Conservation (phyloP, 305 asterid species). For the Fraxinus ornus region DNA sequence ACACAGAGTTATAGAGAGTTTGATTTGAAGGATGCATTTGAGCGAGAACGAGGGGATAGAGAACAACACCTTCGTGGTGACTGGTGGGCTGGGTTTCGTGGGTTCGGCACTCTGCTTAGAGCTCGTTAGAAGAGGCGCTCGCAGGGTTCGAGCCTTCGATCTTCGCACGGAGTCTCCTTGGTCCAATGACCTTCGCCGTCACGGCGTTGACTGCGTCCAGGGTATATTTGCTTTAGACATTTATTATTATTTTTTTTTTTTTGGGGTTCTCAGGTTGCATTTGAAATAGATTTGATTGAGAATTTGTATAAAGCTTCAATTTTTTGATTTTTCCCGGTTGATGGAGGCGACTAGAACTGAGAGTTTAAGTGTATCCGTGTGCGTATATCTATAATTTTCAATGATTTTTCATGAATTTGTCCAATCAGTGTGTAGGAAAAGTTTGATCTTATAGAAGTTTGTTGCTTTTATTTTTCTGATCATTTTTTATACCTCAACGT, state of each 20-base stretch:
- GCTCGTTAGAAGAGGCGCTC: conserved; percentile 79
- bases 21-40: conserved; percentile 59
- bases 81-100: conserved; percentile 86
- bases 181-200: conserved; percentile 56
- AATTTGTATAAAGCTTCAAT: neutral
- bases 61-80: conserved; percentile 65
- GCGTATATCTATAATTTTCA: neutral
- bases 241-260: no score
- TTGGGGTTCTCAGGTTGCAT: neutral
- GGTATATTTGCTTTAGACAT: conserved; percentile 33
- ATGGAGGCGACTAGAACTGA: neutral
- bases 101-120: conserved; percentile 92
- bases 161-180: conserved; percentile 70
- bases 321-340: neutral
- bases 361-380: neutral
- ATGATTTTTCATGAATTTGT: neutral
- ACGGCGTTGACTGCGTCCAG: conserved; percentile 57
- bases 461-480: neutral
- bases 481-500: neutral
- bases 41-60: conserved; percentile 97
- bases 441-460: neutral
- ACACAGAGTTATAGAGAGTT: neutral
- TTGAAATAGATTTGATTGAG: neutral
- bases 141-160: conserved; percentile 75
- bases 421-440: neutral